phyloP scores from a whole-genome alignment of 768 basidiomycete genomes.

The Boletus eberwhitei region DNA sequence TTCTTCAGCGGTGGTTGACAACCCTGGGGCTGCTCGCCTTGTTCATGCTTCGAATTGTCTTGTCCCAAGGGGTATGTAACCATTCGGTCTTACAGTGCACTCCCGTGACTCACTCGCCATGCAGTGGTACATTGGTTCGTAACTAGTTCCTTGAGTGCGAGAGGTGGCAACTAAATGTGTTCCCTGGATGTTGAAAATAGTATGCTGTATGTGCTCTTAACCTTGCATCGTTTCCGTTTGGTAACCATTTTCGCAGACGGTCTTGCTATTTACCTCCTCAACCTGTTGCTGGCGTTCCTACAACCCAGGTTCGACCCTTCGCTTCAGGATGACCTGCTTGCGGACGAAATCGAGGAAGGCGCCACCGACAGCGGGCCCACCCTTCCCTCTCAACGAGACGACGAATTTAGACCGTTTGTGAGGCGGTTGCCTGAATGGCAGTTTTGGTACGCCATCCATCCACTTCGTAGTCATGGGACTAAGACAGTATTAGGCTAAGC shows the following conservation, averaged over 20 bases:
- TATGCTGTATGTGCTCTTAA: constrained; percentile 58
- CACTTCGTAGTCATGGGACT: neutral
- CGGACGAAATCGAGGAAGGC: constrained; percentile 94
- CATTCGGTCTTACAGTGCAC: neutral
- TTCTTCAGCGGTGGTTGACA: constrained; percentile 84
- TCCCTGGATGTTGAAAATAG: constrained; percentile 28
- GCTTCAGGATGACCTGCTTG: constrained; percentile 86
- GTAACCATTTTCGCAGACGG: constrained; percentile 52
- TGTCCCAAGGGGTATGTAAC: constrained; percentile 79
- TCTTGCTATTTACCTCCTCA: constrained; percentile 91
- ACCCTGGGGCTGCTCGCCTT: constrained; percentile 67
- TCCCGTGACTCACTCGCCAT: neutral
- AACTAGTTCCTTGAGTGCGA: neutral
- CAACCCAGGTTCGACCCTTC: constrained; percentile 99
- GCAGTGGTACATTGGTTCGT: constrained; percentile 92
- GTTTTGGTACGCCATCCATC: constrained; percentile 64
- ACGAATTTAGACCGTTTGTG: constrained; percentile 97
- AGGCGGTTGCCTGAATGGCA: constrained; percentile 95
- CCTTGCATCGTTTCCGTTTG: neutral
- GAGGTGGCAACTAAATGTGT: neutral
- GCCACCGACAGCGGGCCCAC: constrained; percentile 56
- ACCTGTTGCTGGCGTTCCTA: constrained; percentile 94
- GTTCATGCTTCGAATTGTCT: constrained; percentile 82
- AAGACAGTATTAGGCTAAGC: constrained; percentile 62
- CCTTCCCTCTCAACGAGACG: constrained; percentile 72